Evolutionary conservation across 163 green algal species (phyloP).

Genomic region (Chlamydomonas reinhardtii): DNA sequence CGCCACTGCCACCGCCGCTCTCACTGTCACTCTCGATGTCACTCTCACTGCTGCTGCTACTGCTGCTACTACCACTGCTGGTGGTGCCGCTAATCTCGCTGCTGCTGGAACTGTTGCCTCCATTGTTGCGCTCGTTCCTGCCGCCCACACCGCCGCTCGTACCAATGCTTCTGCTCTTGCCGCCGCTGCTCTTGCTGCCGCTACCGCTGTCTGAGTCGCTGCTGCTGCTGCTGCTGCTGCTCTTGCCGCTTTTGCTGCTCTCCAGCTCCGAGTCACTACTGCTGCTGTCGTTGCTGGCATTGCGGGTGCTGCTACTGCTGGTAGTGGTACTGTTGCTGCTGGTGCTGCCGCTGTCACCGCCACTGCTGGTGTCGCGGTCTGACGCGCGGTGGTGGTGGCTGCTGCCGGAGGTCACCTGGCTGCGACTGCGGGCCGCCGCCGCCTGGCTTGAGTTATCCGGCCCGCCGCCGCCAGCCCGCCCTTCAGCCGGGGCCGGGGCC

Average conservation of each 20-base stretch:
- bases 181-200: neutral
- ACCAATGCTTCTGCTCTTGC: neutral
- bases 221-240: neutral
- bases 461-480: no score
- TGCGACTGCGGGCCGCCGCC: no score
- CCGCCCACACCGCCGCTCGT: neutral
- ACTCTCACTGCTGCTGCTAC: neutral
- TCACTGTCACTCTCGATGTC: neutral
- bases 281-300: constrained; percentile 16
- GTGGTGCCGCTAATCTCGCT: neutral
- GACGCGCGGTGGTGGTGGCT: neutral
- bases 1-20: neutral
- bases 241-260: neutral
- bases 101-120: neutral
- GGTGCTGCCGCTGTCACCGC: neutral
- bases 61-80: neutral
- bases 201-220: neutral
- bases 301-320: constrained; percentile 14
- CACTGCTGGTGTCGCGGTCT: neutral
- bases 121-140: neutral
- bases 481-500: no score
- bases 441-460: no score
- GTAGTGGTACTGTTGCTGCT: constrained; percentile 27
- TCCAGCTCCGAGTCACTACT: no score
- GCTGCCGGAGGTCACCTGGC: neutral